A percentile compares a stretch with the other conserved stretches of the same genome.
Conservation (phyloP, 2,329 filamentous ascomycete genomes). For the Neopestalotiopsis sp. region DNA sequence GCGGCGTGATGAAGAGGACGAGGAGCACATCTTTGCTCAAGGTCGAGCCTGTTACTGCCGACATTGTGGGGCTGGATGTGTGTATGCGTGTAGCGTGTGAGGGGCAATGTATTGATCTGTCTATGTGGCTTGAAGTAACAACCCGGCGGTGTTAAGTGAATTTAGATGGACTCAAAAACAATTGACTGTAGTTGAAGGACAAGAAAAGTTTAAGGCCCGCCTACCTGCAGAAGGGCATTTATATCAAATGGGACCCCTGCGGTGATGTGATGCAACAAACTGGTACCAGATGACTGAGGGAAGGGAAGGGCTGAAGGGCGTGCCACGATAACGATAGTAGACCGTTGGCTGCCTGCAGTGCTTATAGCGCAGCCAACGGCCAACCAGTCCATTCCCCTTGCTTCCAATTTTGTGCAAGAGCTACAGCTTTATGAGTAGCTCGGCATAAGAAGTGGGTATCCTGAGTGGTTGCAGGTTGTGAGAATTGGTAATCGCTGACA, state of each 20-base stretch:
- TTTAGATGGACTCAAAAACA: not conserved
- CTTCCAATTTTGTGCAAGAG: too few species aligned
- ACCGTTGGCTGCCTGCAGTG: too few species aligned
- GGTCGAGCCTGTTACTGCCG: slow-evolving; percentile 5
- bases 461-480: not conserved
- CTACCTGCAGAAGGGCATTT: not conserved
- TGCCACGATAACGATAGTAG: too few species aligned
- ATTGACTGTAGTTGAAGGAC: not conserved
- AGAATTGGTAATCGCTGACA: not conserved
- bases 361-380: too few species aligned
- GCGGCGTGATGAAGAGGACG: slow-evolving; percentile 39
- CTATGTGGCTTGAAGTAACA: not conserved
- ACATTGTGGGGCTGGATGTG: not conserved
- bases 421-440: too few species aligned
- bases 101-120: not conserved
- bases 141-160: not conserved
- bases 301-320: too few species aligned
- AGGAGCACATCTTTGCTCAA: slow-evolving; percentile 45
- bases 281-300: too few species aligned
- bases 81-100: not conserved
- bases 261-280: not conserved
- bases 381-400: too few species aligned
- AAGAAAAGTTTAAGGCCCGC: not conserved
- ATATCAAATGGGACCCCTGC: not conserved
- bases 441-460: not conserved